phyloP scores from a whole-genome alignment of 805 yeast genomes.

The Isabelozyma gotoi region DNA sequence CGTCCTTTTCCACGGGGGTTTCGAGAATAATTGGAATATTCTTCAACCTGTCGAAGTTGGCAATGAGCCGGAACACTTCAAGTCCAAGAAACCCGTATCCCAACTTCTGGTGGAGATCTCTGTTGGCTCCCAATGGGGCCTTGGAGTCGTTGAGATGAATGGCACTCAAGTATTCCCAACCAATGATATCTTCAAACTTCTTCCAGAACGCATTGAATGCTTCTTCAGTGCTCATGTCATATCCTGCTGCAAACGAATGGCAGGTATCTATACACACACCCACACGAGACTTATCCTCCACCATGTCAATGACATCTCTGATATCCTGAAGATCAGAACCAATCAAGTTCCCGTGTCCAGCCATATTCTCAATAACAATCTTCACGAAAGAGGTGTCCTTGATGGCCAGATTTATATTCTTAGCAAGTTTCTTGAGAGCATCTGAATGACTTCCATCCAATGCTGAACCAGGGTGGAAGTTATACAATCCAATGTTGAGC shows the following conservation, averaged over 20 bases:
- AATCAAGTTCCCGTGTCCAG: conserved; percentile 90
- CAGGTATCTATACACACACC: conserved; percentile 98
- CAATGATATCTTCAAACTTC: conserved; percentile 71
- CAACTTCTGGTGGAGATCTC: conserved; percentile 87
- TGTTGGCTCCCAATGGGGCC: conserved; percentile 85
- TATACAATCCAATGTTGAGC: conserved; percentile 80
- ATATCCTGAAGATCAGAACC: conserved; percentile 82
- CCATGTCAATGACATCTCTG: conserved; percentile 65
- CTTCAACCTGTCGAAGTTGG: conserved; percentile 62
- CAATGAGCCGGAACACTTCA: conserved; percentile 76
- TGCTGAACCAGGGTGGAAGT: conserved; percentile 92
- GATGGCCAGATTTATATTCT: conserved; percentile 77
- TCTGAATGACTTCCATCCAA: conserved; percentile 63
- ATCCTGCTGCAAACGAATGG: conserved; percentile 96
- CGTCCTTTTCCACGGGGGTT: conserved; percentile 75
- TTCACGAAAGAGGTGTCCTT: conserved; percentile 74
- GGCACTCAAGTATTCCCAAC: conserved; percentile 71
- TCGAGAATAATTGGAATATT: conserved; percentile 81
- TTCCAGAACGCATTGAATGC: conserved; percentile 69
- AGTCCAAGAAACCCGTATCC: conserved; percentile 90
- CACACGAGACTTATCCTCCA: conserved; percentile 81
- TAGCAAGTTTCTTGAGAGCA: conserved; percentile 71
- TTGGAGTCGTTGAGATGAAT: conserved; percentile 93
- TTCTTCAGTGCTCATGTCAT: conserved; percentile 68
- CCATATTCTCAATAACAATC: conserved; percentile 94